Base-by-base conservation (phyloP, 768 basidiomycete species). In the Russula griseocarnosa region DNA sequence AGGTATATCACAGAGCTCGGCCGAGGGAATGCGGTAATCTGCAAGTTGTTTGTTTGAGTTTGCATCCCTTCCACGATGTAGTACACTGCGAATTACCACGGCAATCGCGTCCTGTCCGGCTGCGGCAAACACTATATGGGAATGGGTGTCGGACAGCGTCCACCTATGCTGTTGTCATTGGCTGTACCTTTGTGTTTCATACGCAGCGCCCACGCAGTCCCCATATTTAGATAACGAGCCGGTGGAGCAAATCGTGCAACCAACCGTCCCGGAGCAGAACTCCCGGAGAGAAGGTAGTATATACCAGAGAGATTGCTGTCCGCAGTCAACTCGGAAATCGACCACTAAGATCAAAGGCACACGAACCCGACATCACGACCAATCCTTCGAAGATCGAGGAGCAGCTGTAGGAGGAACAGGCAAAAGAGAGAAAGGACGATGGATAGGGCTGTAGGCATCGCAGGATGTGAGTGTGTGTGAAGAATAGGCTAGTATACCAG, bases 31-130 rank as follows among this genome's bases (percentile, higher is more conserved):
- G 26, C 28, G 24, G 47, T 54, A 32, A 36, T 42, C 67, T 66
- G 18, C 20, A 30, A 22, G 32, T 20, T 34, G 34, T 46, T 4
- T 20, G n/a, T 14, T 46, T n/a, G 24, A 5, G 30, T 32, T 18
- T 59, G 30, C 11, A 28, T 34, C 16, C 20, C 22, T 26, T 30
- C 55, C 3, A 11, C 8, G 11, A 13, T 20, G 16, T 7, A 38
- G 38, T 26, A 24, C 40, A 13, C 20, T 3, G 22, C 6, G 26
- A 42, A 58, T 52, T n/a, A 66, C 67, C 20, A 55, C 0, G 2
- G 55, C 13, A 46, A 28, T 3, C 20, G 58, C 58, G n/a, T 66
- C 67, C 58, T 36, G 57, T 38, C 67, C 67, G 5, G 53, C 58
- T 0, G 51, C 13, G 5, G 16, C 49, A 18, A 66, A 66, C n/a